Percentiles rank a stretch among this genome's conserved stretches.
These are phyloP conservation scores for Apiotrichum gamsii DNA, from an alignment of 1,284 basidiomycete genomes.

Conservation along the genomic window DNA sequence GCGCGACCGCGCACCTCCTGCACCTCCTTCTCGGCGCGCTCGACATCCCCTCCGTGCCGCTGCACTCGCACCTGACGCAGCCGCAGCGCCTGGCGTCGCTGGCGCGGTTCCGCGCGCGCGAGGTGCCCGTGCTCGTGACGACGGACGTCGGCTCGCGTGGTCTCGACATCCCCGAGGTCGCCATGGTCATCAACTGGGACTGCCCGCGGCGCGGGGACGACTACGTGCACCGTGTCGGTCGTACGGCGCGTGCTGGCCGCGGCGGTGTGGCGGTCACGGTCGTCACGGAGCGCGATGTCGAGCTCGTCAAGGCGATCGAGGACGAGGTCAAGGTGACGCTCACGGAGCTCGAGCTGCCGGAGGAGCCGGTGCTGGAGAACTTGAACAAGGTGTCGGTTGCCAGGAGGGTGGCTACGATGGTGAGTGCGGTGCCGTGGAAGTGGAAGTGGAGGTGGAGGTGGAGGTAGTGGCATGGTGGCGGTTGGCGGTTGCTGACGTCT, in stretches of 20 bases:
- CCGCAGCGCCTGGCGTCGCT: constrained; percentile 78
- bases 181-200: constrained; percentile 96
- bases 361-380: constrained; percentile 75
- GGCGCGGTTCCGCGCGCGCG: constrained; percentile 75
- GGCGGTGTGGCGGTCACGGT: constrained; percentile 88
- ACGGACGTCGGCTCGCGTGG: constrained; percentile 94
- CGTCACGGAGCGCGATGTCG: constrained; percentile 88
- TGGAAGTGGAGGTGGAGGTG: background rate
- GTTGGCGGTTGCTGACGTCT: too few relatives aligned
- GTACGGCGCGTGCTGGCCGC: constrained; percentile 90
- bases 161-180: constrained; percentile 90
- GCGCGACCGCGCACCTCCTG: constrained; percentile 83
- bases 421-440: constrained; percentile 43
- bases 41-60: constrained; percentile 73
- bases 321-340: constrained; percentile 60
- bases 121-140: constrained; percentile 85
- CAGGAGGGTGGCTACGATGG: constrained; percentile 90
- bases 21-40: constrained; percentile 73
- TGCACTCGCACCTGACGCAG: constrained; percentile 88
- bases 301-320: constrained; percentile 77
- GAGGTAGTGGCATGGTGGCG: too few relatives aligned
- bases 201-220: constrained; percentile 59
- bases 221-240: constrained; percentile 58
- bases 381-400: constrained; percentile 85
- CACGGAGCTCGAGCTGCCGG: constrained; percentile 65